Evolutionary conservation across 305 asterid genomes (phyloP).

Genomic region (Striga hermonthica): DNA sequence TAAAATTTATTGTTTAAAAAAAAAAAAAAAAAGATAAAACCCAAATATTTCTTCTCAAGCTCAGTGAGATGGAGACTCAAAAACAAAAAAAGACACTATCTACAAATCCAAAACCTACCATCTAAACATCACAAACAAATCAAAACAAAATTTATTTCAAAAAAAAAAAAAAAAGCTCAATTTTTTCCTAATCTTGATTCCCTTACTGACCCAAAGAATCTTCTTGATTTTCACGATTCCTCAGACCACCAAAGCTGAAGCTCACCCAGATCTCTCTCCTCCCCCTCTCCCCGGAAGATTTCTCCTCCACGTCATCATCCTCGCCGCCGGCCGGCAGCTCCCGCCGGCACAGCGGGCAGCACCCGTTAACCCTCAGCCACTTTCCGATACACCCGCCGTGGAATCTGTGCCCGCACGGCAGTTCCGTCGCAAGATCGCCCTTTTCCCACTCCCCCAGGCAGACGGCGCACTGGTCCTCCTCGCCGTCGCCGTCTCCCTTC

Average conservation of each 20-base stretch:
- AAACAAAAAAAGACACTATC: not conserved
- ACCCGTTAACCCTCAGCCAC: conserved; percentile 53
- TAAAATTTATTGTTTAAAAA: no score
- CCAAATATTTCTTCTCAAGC: no score
- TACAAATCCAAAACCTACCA: not conserved
- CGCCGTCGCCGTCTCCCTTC: conserved; percentile 18
- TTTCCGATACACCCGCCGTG: conserved; percentile 53
- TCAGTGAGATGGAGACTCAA: no score
- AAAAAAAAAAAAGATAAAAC: no score
- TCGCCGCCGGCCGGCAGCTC: conserved; percentile 60
- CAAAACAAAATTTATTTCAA: not conserved
- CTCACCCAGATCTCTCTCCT: conserved; percentile 45
- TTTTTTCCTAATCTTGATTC: not conserved
- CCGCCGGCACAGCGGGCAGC: conserved; percentile 65
- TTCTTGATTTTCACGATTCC: conserved; percentile 22
- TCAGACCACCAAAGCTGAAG: conserved; percentile 30
- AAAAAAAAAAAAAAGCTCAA: not conserved
- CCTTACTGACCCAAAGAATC: no score
- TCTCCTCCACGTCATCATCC: conserved; percentile 16
- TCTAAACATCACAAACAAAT: not conserved
- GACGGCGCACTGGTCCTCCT: conserved; percentile 39
- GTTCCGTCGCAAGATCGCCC: conserved; percentile 43
- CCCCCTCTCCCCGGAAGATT: conserved; percentile 20
- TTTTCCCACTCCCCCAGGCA: conserved; percentile 51
- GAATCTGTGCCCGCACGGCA: conserved; percentile 68